These are phyloP conservation scores for Rosa chinensis DNA, from an alignment of 306 rosid species.

Conservation along the genomic window DNA sequence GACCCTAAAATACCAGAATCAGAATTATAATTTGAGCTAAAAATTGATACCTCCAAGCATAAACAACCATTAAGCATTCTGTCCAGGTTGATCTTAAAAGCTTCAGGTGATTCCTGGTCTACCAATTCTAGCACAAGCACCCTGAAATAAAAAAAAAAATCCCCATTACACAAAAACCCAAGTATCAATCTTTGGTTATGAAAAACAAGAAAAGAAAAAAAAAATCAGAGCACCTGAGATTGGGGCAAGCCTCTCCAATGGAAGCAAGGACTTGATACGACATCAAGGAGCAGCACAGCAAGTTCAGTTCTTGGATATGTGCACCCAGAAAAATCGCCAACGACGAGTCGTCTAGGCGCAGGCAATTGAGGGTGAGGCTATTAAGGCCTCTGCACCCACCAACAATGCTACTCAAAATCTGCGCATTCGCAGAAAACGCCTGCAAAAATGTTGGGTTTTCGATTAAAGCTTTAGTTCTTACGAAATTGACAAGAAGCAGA, in stretches of 20 bases:
- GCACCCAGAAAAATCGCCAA: conserved; percentile 7
- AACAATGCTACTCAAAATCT: conserved; percentile 12
- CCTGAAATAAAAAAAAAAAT: conserved; percentile 4
- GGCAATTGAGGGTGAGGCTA: conserved; percentile 32
- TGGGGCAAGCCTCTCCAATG: conserved; percentile 25
- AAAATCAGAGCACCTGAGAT: conserved; percentile 22
- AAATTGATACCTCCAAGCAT: conserved; percentile 22
- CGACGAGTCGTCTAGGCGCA: conserved; percentile 27
- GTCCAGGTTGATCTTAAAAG: conserved; percentile 17
- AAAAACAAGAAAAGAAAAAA: neutral
- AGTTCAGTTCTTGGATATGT: conserved; percentile 31
- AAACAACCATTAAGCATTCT: conserved; percentile 24
- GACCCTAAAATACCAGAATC: neutral
- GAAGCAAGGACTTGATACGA: conserved; percentile 23
- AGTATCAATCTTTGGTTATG: neutral
- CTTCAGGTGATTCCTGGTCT: conserved; percentile 17
- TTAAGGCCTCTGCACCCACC: conserved; percentile 22
- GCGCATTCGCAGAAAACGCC: conserved; percentile 19
- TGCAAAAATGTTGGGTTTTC: neutral
- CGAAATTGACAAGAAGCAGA: too few relatives aligned
- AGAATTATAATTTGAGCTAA: neutral
- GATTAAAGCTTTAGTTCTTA: neutral
- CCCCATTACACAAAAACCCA: neutral
- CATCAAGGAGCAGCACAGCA: conserved; percentile 27
- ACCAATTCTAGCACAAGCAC: conserved; percentile 32